Evolutionary conservation across 225 moss, liverwort and hornwort genomes (phyloP).

Genomic region (Polytrichum formosum): DNA sequence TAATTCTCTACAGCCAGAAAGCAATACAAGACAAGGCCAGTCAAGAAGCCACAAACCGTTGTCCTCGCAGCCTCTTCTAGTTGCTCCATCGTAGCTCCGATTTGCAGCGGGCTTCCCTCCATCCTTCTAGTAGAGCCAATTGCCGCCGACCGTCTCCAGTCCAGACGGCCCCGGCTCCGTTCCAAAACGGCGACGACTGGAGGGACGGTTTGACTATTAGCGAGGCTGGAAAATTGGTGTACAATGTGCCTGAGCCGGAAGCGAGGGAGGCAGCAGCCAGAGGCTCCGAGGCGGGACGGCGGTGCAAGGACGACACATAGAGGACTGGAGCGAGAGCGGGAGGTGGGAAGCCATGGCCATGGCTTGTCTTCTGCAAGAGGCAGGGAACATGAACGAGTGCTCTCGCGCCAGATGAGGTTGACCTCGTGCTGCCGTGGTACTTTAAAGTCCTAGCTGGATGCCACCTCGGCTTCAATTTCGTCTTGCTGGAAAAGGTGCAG

Average conservation of each 20-base stretch:
- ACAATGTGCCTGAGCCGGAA: conserved; percentile 1
- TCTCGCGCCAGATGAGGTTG: not conserved
- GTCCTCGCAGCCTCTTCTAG: conserved; percentile 44
- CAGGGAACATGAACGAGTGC: conserved; percentile 2
- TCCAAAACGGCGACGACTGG: conserved; percentile 9
- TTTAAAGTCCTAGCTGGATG: not conserved
- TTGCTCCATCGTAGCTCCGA: conserved; percentile 26
- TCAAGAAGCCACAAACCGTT: conserved; percentile 24
- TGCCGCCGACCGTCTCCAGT: not conserved
- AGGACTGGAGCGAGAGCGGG: conserved; percentile 15
- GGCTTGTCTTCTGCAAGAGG: conserved; percentile 10
- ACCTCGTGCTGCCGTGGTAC: not conserved
- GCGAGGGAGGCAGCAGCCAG: not conserved
- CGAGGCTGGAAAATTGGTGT: no score
- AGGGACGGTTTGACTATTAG: no score
- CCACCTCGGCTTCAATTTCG: not conserved
- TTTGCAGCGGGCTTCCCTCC: conserved; percentile 13
- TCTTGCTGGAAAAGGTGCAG: no score
- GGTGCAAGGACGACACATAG: not conserved
- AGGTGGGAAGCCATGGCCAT: conserved; percentile 45
- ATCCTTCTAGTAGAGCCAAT: conserved; percentile 7
- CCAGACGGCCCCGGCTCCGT: conserved; percentile 10
- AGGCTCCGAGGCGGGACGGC: conserved; percentile 1
- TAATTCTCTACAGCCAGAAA: not conserved
- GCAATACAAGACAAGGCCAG: not conserved